phyloP scores from a whole-genome alignment of 2,329 filamentous ascomycete species.

The Zarea fungicola region DNA sequence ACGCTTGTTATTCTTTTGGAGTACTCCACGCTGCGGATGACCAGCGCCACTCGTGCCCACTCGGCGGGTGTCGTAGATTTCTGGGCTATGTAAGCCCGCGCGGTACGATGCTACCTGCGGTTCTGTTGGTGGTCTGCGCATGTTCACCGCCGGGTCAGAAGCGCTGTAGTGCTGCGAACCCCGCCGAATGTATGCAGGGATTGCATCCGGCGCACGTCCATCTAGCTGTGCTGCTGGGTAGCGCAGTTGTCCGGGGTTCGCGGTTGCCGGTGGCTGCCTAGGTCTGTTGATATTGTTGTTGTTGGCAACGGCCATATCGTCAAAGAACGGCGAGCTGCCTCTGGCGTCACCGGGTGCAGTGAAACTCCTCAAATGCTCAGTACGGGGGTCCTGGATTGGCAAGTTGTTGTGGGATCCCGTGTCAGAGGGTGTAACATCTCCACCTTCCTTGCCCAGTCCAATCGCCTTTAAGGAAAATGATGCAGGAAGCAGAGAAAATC shows the following conservation, averaged over 20 bases:
- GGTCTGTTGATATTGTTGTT: neutral
- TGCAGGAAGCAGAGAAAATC: slow-evolving; percentile 66
- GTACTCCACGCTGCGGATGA: slow-evolving; percentile 47
- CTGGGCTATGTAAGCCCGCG: slow-evolving; percentile 36
- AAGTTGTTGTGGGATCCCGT: slow-evolving; percentile 48
- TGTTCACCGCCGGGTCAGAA: slow-evolving; percentile 51
- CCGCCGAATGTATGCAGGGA: slow-evolving; percentile 42
- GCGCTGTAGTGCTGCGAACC: slow-evolving; percentile 43
- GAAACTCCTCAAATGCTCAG: slow-evolving; percentile 26
- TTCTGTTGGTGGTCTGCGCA: slow-evolving; percentile 36
- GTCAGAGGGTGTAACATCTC: slow-evolving; percentile 40
- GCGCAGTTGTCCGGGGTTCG: slow-evolving; percentile 36
- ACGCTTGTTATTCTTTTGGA: slow-evolving; percentile 82
- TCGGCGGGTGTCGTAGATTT: slow-evolving; percentile 37
- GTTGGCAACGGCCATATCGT: slow-evolving; percentile 23
- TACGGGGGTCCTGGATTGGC: slow-evolving; percentile 43
- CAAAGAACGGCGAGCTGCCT: slow-evolving; percentile 34
- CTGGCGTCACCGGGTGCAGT: slow-evolving; percentile 31
- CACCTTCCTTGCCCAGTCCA: slow-evolving; percentile 51
- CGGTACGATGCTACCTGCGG: slow-evolving; percentile 39
- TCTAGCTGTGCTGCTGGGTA: slow-evolving; percentile 37
- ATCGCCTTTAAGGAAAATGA: slow-evolving; percentile 62
- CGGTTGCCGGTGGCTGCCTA: slow-evolving; percentile 16
- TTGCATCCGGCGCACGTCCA: slow-evolving; percentile 34
- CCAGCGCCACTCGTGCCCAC: slow-evolving; percentile 26